Evolutionary conservation across 1,139 yeast species (phyloP), one percentile per base, ranked within the genome.

Genomic region (Kodamaea anthophila): DNA sequence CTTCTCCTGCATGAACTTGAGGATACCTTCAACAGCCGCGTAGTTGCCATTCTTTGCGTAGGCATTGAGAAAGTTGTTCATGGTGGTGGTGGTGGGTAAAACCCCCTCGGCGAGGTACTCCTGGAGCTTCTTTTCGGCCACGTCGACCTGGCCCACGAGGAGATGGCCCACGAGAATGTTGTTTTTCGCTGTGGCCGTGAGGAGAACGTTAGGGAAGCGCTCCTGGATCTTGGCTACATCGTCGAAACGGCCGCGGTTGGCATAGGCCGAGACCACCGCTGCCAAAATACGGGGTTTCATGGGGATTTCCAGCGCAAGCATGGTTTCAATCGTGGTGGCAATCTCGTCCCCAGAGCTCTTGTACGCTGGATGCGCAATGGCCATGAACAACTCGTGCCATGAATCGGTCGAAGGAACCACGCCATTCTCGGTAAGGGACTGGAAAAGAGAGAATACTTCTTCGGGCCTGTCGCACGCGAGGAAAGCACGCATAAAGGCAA

Each of bases 11-110:
- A 65, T 65, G 44, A 53, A 65, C 23, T 52, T 41, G 28, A 63
- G 40, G 26, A 65, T 55, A 4, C 65, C 66, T 29, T 58, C 63
- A 10, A 64, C 64, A 4, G 70, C 66, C 16, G 51, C 43, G 35
- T 50, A 55, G 41, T 65, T 62, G 30, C 53, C 47, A 9, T 24
- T 27, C 24, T 52, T 53, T 18, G 59, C 51, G 37, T 66, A 60
- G 38, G 48, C 40, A 26, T 43, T 45, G 40, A 66, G 49, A 38
- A 64, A 62, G 5, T 57, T 45, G 45, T 66, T 65, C 58, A 65
- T 53, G 10, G 57, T 54, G 10, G 44, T 40, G 16, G 60, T 51
- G 13, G 54, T 46, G 5, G 73, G 70, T n/a, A 42, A 38, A 35
- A 47, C 63, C 5, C 46, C 35, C n/a, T 51, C 52, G 7, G 36